These are phyloP conservation scores for Diutina neorugosa DNA, from an alignment of 1,139 yeast genomes.

Conservation along the genomic window DNA sequence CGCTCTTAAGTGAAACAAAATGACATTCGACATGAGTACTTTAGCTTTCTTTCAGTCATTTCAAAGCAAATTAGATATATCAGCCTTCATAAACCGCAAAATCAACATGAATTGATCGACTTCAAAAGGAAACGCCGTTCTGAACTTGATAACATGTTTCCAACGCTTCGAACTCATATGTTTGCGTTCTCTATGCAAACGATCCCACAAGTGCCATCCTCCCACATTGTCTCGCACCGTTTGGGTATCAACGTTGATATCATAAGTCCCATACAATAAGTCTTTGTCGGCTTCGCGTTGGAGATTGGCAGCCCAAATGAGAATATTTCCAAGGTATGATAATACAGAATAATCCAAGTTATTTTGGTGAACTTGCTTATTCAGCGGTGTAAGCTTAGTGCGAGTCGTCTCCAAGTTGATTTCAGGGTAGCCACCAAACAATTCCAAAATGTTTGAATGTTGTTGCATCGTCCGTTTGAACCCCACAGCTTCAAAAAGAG, in stretches of 20 bases:
- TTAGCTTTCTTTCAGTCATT: no score
- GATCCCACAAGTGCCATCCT: slow-evolving; percentile 36
- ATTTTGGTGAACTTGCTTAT: slow-evolving; percentile 16
- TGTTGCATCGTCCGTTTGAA: slow-evolving; percentile 18
- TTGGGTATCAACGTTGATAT: slow-evolving; percentile 11
- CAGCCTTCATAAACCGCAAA: slow-evolving; percentile 21
- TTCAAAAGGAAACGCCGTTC: slow-evolving; percentile 28
- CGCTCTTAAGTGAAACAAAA: no score
- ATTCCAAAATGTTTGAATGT: slow-evolving; percentile 19
- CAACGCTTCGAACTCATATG: slow-evolving; percentile 32
- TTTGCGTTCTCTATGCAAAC: slow-evolving; percentile 21
- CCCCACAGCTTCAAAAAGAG: slow-evolving; percentile 29
- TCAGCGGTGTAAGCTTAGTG: slow-evolving; percentile 26
- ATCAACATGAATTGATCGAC: slow-evolving; percentile 32
- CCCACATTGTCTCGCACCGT: slow-evolving; percentile 20
- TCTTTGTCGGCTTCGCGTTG: slow-evolving; percentile 11
- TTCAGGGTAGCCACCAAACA: slow-evolving; percentile 22
- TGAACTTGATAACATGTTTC: slow-evolving; percentile 31
- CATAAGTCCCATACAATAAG: slow-evolving; percentile 11
- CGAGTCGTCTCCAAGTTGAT: slow-evolving; percentile 23
- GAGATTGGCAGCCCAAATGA: slow-evolving; percentile 27
- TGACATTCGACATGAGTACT: no score
- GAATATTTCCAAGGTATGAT: slow-evolving; percentile 28
- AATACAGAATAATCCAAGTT: slow-evolving; percentile 29
- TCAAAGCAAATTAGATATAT: neutral